Evolutionary conservation across 2,329 filamentous ascomycete genomes (phyloP), one percentile per base, ranked within the genome.

Genomic region (Nemania sp.): DNA sequence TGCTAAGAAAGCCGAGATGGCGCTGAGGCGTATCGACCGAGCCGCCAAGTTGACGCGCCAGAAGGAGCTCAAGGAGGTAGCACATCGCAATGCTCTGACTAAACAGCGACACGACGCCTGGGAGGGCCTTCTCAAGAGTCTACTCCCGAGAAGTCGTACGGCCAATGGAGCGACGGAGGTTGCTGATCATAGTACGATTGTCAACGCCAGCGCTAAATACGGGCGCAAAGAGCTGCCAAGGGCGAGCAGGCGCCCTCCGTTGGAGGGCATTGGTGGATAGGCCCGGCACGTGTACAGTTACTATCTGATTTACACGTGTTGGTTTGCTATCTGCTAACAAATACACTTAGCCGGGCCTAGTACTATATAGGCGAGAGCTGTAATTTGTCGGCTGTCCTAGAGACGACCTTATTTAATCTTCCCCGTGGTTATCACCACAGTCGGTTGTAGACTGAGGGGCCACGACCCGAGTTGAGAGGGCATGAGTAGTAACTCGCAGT

Each of bases 1-100:
- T 53, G 87, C 88, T 8, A 86, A 88, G 72, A 87, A 89, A 69
- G 88, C 86, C 2, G 89, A 91, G 75, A 86, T 88, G 68, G 89
- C 89, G 1, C 80, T 91, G 3, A 80, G 89, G 29, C 81, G 85
- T 7, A 80, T 91, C 20, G 86, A 89, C 29, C 84, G 88, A 24
- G 88, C 89, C 20, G 87, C 87, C 63, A 90, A 90, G 77, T 86
- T 88, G 72, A 87, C 88, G 57, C 88, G 87, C 72, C 88, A 90
- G 72, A 90, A 90, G 76, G 88, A 90, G 73, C 84, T 89, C 51
- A 88, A 86, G 72, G 82, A 84, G 2, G 78, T 86, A 1, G 87
- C 89, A 1, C 82, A 87, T 70, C 82, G 83, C 62, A 84, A 88
- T 72, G 75, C 79, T 1, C 79, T 84, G 22, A 86, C 85, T 52